These are phyloP conservation scores for Pueraria montana DNA, from an alignment of 306 rosid genomes.

Conservation along the genomic window DNA sequence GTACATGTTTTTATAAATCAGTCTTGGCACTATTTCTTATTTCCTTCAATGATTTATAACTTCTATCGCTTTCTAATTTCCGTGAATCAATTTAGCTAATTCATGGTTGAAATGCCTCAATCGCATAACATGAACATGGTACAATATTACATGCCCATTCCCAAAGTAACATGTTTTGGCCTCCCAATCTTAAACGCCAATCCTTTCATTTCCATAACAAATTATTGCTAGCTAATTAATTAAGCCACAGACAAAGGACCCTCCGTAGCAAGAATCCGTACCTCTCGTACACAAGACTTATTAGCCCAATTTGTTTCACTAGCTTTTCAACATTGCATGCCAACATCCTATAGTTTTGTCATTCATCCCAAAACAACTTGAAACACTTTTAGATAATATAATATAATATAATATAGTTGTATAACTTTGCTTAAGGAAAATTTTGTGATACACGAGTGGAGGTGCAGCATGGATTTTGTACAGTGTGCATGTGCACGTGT, in stretches of 20 bases:
- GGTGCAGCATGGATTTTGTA: no score
- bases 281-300: neutral
- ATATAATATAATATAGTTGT: neutral
- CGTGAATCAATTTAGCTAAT: neutral
- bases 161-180: neutral
- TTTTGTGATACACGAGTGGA: neutral
- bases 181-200: neutral
- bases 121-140: neutral
- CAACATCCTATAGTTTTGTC: no score
- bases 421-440: neutral
- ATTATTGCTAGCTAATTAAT: neutral
- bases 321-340: no score
- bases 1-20: neutral
- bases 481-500: slow-evolving; percentile 40
- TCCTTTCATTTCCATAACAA: slow-evolving; percentile 4
- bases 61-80: neutral
- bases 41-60: neutral
- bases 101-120: neutral
- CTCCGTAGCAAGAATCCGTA: neutral
- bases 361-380: neutral
- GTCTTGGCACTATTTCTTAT: neutral
- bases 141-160: neutral
- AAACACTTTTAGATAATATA: neutral
- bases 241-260: neutral
- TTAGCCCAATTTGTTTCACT: neutral